Percentiles rank a stretch among this genome's conserved stretches.
These are phyloP conservation scores for Pseudonitzschia multiseries DNA, from an alignment of 108 stramenopile species.

Conservation along the genomic window DNA sequence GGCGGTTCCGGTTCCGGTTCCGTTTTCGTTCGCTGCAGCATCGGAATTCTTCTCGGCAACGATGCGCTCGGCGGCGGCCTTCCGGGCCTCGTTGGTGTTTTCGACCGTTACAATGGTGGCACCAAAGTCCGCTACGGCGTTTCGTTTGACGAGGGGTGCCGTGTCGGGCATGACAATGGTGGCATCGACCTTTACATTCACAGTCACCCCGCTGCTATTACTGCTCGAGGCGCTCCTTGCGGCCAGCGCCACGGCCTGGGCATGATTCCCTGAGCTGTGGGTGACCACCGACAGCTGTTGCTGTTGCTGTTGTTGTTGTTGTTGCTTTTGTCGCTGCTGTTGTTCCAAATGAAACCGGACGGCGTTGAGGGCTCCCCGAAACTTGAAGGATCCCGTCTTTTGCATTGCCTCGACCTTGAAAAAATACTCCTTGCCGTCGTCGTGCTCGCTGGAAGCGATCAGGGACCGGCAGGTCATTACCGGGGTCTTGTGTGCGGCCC, in stretches of 20 bases:
- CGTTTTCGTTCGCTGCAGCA: no score
- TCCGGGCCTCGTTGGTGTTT: conserved; percentile 57
- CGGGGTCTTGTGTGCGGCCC: conserved; percentile 48
- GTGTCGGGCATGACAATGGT: conserved; percentile 84
- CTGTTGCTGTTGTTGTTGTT: not conserved
- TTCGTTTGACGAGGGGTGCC: conserved; percentile 67
- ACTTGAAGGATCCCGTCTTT: conserved; percentile 86
- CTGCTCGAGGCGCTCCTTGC: conserved; percentile 31
- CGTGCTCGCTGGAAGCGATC: not conserved
- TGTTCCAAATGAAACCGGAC: conserved; percentile 28
- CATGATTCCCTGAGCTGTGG: conserved; percentile 76
- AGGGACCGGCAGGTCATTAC: conserved; percentile 38
- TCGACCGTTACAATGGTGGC: conserved; percentile 61
- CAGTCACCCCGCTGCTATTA: no score
- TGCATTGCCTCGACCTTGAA: conserved; percentile 85
- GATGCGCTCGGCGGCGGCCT: conserved; percentile 36
- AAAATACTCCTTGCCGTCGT: conserved; percentile 36
- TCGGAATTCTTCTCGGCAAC: no score
- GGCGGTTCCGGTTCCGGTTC: conserved; percentile 36
- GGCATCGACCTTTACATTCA: conserved; percentile 11
- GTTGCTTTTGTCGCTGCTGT: conserved; percentile 21
- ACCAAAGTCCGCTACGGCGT: conserved; percentile 68
- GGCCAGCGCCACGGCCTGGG: conserved; percentile 83
- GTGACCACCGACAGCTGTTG: conserved; percentile 28
- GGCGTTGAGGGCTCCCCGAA: conserved; percentile 85